Evolutionary conservation across 169 alveolate genomes (phyloP).

Genomic region (Babesia ovata): DNA sequence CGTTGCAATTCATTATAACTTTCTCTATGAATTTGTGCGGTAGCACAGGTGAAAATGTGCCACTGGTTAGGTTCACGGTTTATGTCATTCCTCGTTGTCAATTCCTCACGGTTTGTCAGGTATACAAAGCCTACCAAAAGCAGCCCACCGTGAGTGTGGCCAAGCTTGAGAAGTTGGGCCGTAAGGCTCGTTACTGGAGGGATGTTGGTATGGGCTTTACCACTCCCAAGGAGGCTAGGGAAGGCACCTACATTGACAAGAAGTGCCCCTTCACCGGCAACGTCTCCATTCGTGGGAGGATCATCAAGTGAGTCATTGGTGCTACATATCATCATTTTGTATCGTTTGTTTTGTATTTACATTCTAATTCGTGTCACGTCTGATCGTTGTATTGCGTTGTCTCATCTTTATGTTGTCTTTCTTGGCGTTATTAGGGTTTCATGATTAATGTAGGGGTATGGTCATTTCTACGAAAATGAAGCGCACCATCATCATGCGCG

Average conservation of each 20-base stretch:
- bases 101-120: slow-evolving; percentile 26
- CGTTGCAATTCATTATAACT: background rate
- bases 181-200: slow-evolving; percentile 91
- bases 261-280: slow-evolving; percentile 99
- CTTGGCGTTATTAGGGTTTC: background rate
- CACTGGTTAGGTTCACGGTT: background rate
- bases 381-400: too few species aligned
- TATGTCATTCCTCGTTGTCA: background rate
- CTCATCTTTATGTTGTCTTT: too few species aligned
- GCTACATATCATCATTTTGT: background rate
- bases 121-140: slow-evolving; percentile 67
- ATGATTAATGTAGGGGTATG: slow-evolving; percentile 90
- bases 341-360: background rate
- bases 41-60: background rate
- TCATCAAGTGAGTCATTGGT: slow-evolving; percentile 81
- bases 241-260: slow-evolving; percentile 97
- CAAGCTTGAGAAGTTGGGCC: slow-evolving; percentile 63
- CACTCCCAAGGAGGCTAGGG: slow-evolving; percentile 98
- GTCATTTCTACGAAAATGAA: slow-evolving; percentile 97
- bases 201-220: slow-evolving; percentile 98
- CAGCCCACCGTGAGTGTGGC: slow-evolving; percentile 63
- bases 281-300: slow-evolving; percentile 97
- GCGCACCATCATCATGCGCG: slow-evolving; percentile 97
- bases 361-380: too few species aligned
- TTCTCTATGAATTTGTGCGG: background rate